Percentiles rank a stretch among this genome's conserved stretches.
Conservation (phyloP, 2,329 filamentous ascomycete genomes). For the Furcasterigmium sp. region DNA sequence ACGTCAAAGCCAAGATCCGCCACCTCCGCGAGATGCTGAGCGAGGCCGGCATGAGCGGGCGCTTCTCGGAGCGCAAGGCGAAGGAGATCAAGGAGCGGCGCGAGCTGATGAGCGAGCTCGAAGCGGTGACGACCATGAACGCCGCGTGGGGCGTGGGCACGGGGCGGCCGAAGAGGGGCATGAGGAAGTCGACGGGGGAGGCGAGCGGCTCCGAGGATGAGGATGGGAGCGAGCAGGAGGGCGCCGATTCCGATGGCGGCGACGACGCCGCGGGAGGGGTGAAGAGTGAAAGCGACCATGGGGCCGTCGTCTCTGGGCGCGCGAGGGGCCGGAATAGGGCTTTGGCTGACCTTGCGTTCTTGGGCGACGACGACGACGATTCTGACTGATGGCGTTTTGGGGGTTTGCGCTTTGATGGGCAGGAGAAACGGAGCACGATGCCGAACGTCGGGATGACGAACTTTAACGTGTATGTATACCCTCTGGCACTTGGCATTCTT, state of each 20-base stretch:
- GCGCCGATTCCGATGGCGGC: slow-evolving; percentile 14
- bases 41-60: slow-evolving; percentile 81
- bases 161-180: slow-evolving; percentile 18
- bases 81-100: slow-evolving; percentile 81
- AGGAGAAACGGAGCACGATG: too few species aligned
- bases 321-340: slow-evolving; percentile 32
- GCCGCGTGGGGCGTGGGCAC: slow-evolving; percentile 62
- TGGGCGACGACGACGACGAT: slow-evolving; percentile 62
- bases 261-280: background rate
- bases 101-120: slow-evolving; percentile 78
- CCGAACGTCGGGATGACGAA: too few species aligned
- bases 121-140: slow-evolving; percentile 78
- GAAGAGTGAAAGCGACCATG: slow-evolving; percentile 22
- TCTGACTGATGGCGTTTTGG: slow-evolving; percentile 36
- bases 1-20: slow-evolving; percentile 71
- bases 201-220: slow-evolving; percentile 24
- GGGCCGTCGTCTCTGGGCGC: slow-evolving; percentile 33
- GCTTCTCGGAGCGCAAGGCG: slow-evolving; percentile 81
- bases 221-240: too few species aligned
- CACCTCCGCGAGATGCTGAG: slow-evolving; percentile 75
- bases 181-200: slow-evolving; percentile 20
- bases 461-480: too few species aligned
- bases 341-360: slow-evolving; percentile 55
- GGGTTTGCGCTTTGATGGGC: too few species aligned
- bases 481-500: too few species aligned